Evolutionary conservation across 208 protist genomes (phyloP).

Genomic region (Leptomonas pyrrhocoris): DNA sequence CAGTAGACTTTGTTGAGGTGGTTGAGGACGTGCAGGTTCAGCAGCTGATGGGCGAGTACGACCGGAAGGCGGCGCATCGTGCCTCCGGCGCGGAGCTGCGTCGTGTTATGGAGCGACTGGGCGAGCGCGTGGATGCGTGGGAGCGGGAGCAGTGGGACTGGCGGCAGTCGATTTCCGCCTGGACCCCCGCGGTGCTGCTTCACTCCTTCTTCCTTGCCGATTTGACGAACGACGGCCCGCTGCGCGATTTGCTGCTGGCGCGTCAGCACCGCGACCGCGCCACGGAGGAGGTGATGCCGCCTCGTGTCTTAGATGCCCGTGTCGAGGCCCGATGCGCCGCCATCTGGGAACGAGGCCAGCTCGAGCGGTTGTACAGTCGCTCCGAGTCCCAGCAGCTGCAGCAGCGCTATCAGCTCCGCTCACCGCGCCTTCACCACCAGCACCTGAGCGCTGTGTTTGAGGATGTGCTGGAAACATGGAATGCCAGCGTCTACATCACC

Average conservation of each 20-base stretch:
- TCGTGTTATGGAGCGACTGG: slow-evolving; percentile 21
- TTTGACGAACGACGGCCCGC: slow-evolving; percentile 22
- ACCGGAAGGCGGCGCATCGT: slow-evolving; percentile 29
- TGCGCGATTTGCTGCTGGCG: slow-evolving; percentile 38
- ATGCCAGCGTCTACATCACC: slow-evolving; percentile 23
- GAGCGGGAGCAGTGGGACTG: slow-evolving; percentile 51
- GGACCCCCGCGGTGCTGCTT: slow-evolving; percentile 21
- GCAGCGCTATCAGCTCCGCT: slow-evolving; percentile 42
- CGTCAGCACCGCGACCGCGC: slow-evolving; percentile 26
- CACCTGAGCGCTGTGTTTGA: slow-evolving; percentile 46
- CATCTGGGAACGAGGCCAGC: slow-evolving; percentile 50
- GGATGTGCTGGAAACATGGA: slow-evolving; percentile 54
- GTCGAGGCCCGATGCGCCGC: slow-evolving; percentile 39
- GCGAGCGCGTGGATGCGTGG: slow-evolving; percentile 33
- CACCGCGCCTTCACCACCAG: slow-evolving; percentile 45
- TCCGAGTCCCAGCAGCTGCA: slow-evolving; percentile 61
- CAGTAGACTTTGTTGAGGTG: slow-evolving; percentile 60
- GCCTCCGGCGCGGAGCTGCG: slow-evolving; percentile 22
- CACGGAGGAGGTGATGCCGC: slow-evolving; percentile 14
- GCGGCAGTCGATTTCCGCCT: slow-evolving; percentile 30
- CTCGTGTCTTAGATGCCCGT: slow-evolving; percentile 29
- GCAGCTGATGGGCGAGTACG: slow-evolving; percentile 25
- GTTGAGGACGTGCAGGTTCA: slow-evolving; percentile 57
- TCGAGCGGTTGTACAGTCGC: slow-evolving; percentile 39
- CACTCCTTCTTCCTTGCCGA: slow-evolving; percentile 31